Base-by-base conservation (phyloP, 2,329 filamentous ascomycete genomes). In the Fusarium duplospermum region DNA sequence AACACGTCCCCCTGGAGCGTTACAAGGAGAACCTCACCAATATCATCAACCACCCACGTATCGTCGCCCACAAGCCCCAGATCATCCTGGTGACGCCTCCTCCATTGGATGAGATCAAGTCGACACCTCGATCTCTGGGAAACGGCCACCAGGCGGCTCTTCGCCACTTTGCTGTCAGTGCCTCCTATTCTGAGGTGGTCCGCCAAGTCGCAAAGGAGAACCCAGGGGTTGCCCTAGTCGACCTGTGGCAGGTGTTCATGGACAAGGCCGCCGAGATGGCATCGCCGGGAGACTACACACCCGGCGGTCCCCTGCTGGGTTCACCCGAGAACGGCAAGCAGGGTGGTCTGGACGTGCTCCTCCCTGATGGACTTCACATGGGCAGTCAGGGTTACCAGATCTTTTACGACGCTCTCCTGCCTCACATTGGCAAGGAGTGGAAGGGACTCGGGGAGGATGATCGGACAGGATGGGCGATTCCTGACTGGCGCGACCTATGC, bases 171-270 rank as follows among this genome's bases (percentile, higher is more conserved):
- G 84, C 82, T 75, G 85, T 86, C 75, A 87, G 83, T 78, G 85
- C 89, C 60, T 75, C 88, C 85, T 85, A 93, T 86, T 81, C 94
- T 82, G 77, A 89, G 82, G 77, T 86, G 83, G 82, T 92, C 86
- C 78, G 93, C 84, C 82, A 86, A 80, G 82, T 98, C 88, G 94
- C 93, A 9, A 89, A 90, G 14, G 88, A 91, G 69, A 87, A 92
- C 61, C 85, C 93, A 0, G 93, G 88, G 3, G 86, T 96, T 4
- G 87, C 90, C 0, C 88, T 96, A 2, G 84, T 97, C 24, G 94
- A 98, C 82, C 87, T 98, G 2, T 97, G 94, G 90, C 88, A 89
- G 70, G 90, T 90, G 0, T 88, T 98, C 77, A 94, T 97, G 91
- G 86, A 89, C 64, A 87, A 89, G 88, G 95, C 82, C 85, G 89